A percentile compares a stretch with the other conserved stretches of the same genome.
phyloP scores from a whole-genome alignment of 1,139 yeast genomes.

The Saccharomyces hybrid region DNA sequence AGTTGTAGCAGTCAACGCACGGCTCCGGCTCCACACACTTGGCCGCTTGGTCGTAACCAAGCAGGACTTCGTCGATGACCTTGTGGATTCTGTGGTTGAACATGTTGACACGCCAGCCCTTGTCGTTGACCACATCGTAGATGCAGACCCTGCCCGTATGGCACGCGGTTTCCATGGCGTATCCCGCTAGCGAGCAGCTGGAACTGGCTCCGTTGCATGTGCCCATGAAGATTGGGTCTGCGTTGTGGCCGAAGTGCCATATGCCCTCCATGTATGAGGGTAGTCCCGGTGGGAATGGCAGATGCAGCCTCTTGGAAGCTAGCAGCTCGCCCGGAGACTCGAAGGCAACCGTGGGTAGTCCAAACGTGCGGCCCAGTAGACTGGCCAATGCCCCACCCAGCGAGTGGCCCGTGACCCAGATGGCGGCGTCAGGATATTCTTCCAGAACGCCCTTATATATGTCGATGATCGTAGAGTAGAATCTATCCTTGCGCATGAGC shows the following conservation, averaged over 20 bases:
- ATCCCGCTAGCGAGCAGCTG: conserved; percentile 84
- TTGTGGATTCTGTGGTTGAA: conserved; percentile 86
- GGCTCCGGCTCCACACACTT: conserved; percentile 67
- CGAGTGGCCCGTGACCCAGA: conserved; percentile 96
- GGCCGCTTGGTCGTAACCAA: conserved; percentile 70
- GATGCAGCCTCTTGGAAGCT: conserved; percentile 74
- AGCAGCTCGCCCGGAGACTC: conserved; percentile 92
- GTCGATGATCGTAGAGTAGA: conserved; percentile 73
- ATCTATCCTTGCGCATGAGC: conserved; percentile 63
- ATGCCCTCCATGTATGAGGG: conserved; percentile 73
- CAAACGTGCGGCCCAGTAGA: conserved; percentile 79
- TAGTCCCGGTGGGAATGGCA: conserved; percentile 89
- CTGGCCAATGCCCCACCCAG: conserved; percentile 86
- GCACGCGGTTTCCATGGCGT: conserved; percentile 95
- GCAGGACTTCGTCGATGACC: conserved; percentile 75
- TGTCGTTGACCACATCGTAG: conserved; percentile 82
- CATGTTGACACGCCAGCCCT: conserved; percentile 90
- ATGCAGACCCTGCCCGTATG: conserved; percentile 86
- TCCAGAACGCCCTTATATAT: conserved; percentile 64
- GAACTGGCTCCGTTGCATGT: conserved; percentile 94
- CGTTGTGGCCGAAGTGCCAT: conserved; percentile 95
- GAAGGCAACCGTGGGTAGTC: conserved; percentile 80
- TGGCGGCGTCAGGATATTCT: conserved; percentile 60
- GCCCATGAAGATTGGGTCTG: conserved; percentile 96
- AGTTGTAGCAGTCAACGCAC: conserved; percentile 81